Conservation (phyloP, 164 flowering plant genomes). For the Tinospora cordifolia region DNA sequence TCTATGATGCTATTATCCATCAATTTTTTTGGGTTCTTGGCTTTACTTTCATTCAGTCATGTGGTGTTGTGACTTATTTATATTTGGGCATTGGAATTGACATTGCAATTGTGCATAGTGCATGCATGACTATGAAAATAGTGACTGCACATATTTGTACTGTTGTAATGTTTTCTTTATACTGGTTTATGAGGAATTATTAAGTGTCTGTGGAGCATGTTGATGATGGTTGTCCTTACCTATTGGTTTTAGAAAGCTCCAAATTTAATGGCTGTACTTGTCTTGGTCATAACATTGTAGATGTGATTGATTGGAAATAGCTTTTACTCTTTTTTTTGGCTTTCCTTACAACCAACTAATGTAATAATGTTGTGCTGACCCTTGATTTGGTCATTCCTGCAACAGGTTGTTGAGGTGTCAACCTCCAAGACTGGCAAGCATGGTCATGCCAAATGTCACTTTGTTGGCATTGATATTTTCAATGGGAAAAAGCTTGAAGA, state of each 20-base stretch:
- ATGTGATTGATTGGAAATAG: not conserved
- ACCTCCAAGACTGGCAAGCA: constrained; percentile 43
- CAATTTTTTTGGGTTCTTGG: not conserved
- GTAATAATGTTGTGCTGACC: not conserved
- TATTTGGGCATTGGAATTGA: too few species aligned
- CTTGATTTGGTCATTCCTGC: not conserved
- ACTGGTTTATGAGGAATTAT: not conserved
- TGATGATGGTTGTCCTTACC: not conserved
- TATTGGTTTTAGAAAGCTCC: not conserved
- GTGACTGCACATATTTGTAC: too few species aligned
- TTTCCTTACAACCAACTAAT: not conserved
- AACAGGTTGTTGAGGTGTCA: constrained; percentile 39
- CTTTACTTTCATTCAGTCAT: not conserved
- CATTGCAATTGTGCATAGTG: too few species aligned
- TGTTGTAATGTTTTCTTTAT: not conserved
- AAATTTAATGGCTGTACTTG: not conserved
- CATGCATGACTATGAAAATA: too few species aligned
- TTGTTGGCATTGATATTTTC: constrained; percentile 37
- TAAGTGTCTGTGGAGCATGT: not conserved
- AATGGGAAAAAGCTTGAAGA: constrained; percentile 36
- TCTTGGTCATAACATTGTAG: not conserved
- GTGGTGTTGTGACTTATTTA: not conserved
- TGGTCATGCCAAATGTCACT: constrained; percentile 42
- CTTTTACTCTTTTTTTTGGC: not conserved
- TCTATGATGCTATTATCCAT: not conserved